Evolutionary conservation across 2,329 filamentous ascomycete species (phyloP).

Genomic region (Thielaviopsis ethacetica): DNA sequence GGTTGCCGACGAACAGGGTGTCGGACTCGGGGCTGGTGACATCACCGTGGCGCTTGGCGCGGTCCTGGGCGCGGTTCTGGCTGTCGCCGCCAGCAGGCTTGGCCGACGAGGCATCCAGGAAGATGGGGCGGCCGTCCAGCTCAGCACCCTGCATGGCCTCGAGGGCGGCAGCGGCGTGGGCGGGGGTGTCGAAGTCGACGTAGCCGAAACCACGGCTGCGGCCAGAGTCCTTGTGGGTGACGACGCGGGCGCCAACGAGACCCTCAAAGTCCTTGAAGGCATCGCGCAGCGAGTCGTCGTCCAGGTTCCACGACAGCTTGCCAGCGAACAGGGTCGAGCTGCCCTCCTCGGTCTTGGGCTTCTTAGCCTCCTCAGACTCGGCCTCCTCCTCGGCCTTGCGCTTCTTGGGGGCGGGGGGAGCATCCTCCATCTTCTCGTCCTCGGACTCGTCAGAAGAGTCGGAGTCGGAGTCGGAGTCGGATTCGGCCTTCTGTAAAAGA

Average conservation of each 20-base stretch:
- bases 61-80: constrained; percentile 43
- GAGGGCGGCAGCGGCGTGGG: constrained; percentile 53
- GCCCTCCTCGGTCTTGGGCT: constrained; percentile 43
- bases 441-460: constrained; percentile 20
- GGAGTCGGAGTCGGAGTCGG: constrained; percentile 20
- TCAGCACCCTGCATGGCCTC: constrained; percentile 59
- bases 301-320: constrained; percentile 79
- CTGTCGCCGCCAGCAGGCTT: constrained; percentile 38
- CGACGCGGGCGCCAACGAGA: constrained; percentile 57
- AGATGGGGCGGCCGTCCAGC: constrained; percentile 58
- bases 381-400: constrained; percentile 30
- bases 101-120: constrained; percentile 46
- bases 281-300: constrained; percentile 64
- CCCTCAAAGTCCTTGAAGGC: constrained; percentile 71
- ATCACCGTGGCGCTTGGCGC: constrained; percentile 60
- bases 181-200: constrained; percentile 62
- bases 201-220: constrained; percentile 89
- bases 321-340: constrained; percentile 56
- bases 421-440: constrained; percentile 19
- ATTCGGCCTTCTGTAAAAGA: constrained; percentile 16
- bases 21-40: constrained; percentile 62
- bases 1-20: constrained; percentile 83
- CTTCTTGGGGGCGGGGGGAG: constrained; percentile 28
- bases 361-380: constrained; percentile 41
- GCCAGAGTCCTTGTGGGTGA: constrained; percentile 65